Evolutionary conservation across 129 eudicot genomes (phyloP).

Genomic region (Helianthus annuus): HanXRQr2.0-SUNRISE NC_035436.2:202306419-202306918

Average conservation of each 20-base stretch:
- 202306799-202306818: background rate
- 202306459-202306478: no score
- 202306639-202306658: slow-evolving; percentile 73
- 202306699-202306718: slow-evolving; percentile 67
- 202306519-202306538: background rate
- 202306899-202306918: slow-evolving; percentile 56
- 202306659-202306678: slow-evolving; percentile 63
- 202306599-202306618: background rate
- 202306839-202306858: slow-evolving; percentile 70
- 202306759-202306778: background rate
- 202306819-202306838: background rate
- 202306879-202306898: slow-evolving; percentile 43
- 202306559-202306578: background rate
- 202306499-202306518: background rate
- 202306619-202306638: slow-evolving; percentile 40
- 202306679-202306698: slow-evolving; percentile 51
- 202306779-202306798: slow-evolving; percentile 1
- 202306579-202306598: slow-evolving; percentile 2
- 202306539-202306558: background rate
- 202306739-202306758: slow-evolving; percentile 46
- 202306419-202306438: no score
- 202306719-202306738: slow-evolving; percentile 66
- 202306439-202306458: no score
- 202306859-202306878: slow-evolving; percentile 54
- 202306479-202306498: background rate